These are phyloP conservation scores for Nephromyces sp. DNA, from an alignment of 169 alveolate species.

Conservation along the genomic window DNA sequence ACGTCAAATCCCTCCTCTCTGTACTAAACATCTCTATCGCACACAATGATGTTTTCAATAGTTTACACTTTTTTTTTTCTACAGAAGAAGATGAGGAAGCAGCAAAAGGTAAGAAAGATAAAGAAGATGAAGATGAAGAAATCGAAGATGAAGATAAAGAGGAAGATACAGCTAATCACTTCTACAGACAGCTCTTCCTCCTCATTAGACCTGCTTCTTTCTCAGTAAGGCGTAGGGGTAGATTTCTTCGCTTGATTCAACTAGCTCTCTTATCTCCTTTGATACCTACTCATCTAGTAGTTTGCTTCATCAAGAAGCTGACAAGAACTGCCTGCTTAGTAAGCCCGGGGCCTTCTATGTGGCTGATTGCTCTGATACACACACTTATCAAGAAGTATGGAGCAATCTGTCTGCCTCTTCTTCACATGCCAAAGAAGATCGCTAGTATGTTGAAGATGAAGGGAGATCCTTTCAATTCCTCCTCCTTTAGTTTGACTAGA, in stretches of 20 bases:
- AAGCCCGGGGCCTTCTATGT: constrained; percentile 9
- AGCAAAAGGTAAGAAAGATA: too few species aligned
- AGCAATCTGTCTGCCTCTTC: constrained; percentile 5
- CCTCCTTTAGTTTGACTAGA: too few species aligned
- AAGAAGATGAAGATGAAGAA: neutral
- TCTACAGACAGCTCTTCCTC: constrained; percentile 15
- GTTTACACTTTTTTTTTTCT: too few species aligned
- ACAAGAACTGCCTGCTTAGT: constrained; percentile 27
- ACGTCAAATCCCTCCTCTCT: too few species aligned
- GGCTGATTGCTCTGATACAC: constrained; percentile 4
- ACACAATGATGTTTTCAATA: too few species aligned
- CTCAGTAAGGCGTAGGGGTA: neutral
- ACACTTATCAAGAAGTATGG: neutral
- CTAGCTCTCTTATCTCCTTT: constrained; percentile 9
- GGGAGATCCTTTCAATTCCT: constrained; percentile 20
- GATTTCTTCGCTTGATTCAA: constrained; percentile 15
- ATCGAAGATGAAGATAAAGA: too few species aligned
- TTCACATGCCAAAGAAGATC: constrained; percentile 4
- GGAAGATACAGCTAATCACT: too few species aligned
- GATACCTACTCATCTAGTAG: constrained; percentile 13
- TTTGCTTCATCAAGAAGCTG: constrained; percentile 14
- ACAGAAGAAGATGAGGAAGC: too few species aligned
- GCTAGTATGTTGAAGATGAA: neutral
- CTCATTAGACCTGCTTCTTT: constrained; percentile 20
- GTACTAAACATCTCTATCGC: too few species aligned